Evolutionary conservation across 2,329 filamentous ascomycete species (phyloP), one percentile per base, ranked within the genome.

Genomic region (Alternaria arborescens): DNA sequence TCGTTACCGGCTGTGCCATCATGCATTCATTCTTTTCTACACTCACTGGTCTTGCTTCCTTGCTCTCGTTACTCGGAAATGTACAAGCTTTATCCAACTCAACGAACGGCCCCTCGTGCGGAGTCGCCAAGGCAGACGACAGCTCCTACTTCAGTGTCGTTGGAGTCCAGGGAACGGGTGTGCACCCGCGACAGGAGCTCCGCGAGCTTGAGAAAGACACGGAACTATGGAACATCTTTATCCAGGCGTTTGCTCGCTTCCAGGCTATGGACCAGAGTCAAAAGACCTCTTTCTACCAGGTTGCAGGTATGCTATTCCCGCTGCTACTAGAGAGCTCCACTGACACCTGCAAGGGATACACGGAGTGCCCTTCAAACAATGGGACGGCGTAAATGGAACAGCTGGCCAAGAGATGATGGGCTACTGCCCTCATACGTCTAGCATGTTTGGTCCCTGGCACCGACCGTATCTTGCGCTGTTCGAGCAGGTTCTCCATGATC

Each of bases 391-490:
- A 11, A 55, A 65, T 8, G 72, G 69, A 3, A 51, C 62, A 8
- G 63, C 69, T 16, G 69, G 69, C 4, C 64, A 70, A 8, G 67
- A 71, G 5, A 52, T 64, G 52, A 67, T 63, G 58, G 74, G 74
- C 0, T 77, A 75, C 38, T 76, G 74, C 38, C 72, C 73, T 44
- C 74, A 77, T 32, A 61, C 43, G 1, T 72, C 69, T 54, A 76
- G 70, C 50, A 60, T 76, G 58, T 77, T 77, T 41, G 66, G 66
- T 7, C 61, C 73, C 0, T 77, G 74, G 74, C 74, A 77, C 44
- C 58, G 74, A 5, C 74, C 74, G 3, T 77, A 77, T 41, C 67
- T 77, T 22, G 73, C 74, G 26, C 57, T 74, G 4, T 76, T 76
- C 28, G 74, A 77, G 58, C 73, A 75, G 43, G 55, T 76, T n/a